Evolutionary conservation across 2,329 filamentous ascomycete species (phyloP), one percentile per base, ranked within the genome.

Genomic region (Niveomyces coronatus): DNA sequence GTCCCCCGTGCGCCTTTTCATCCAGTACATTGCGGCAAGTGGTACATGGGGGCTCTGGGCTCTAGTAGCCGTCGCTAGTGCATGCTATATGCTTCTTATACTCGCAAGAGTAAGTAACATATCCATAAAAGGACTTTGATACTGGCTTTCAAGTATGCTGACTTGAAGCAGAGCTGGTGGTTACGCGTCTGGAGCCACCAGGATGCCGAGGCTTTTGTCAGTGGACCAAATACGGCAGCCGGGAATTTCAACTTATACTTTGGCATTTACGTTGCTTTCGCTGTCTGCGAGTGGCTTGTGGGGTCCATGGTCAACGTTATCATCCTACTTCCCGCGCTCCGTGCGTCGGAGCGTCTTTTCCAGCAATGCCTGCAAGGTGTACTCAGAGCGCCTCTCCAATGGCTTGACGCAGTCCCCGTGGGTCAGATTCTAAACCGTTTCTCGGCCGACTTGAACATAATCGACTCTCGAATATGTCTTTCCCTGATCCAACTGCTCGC

Each of bases 371-470:
- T 31, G 14, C 30, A 18, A 4, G 30, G 30, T 19, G 16, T 31
- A 20, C 30, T 31, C 30, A n/a, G 56, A 7, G 61, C 62, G 6
- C 62, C 62, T 9, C 48, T 66, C 9, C 51, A 54, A 26, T 62
- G 57, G 57, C 48, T 62, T 11, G 62, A 67, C 42, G 62, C 58
- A 0, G 48, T 60, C 1, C 62, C 63, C 4, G 48, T 58, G 0
- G 63, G 63, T 5, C 55, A 61, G n/a, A 54, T 67, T 20, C 47
- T 65, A 28, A 66, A 67, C 46, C 57, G 63, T 5, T 65, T 65
- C 40, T 60, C 57, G 0, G 53, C 54, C 1, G 63, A 67, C 43
- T 59, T 59, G 3, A 57, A 56, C 26, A 49, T 54, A 9, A 46
- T 65, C 6, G 63, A 67, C 40, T 47, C 49, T n/a, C 49, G 53